These are phyloP conservation scores for Calonectria henricotiae DNA, from an alignment of 2,329 filamentous ascomycete species.

Conservation along the genomic window DNA sequence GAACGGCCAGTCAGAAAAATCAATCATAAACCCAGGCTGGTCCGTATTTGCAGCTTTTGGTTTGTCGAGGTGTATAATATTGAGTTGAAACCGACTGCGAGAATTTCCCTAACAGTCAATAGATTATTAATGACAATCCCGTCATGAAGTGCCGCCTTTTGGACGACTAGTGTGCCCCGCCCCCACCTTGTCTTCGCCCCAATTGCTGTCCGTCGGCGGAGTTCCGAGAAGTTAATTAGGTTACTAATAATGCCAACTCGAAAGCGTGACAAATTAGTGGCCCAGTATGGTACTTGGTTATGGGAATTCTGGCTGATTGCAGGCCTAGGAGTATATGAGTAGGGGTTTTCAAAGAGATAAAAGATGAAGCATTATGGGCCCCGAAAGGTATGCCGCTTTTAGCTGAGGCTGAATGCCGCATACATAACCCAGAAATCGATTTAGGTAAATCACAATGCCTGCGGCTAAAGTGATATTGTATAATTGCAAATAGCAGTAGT, in stretches of 20 bases:
- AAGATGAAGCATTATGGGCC: no score
- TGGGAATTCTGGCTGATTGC: no score
- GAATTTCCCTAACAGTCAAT: background rate
- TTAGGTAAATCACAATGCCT: no score
- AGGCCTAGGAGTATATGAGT: no score
- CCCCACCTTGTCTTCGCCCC: conserved; percentile 21
- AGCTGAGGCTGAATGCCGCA: no score
- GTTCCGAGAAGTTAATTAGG: background rate
- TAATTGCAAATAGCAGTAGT: no score
- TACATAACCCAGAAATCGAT: no score
- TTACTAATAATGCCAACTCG: background rate
- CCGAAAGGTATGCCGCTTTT: no score
- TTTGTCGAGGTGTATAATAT: background rate
- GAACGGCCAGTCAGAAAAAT: background rate
- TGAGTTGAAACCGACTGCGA: background rate
- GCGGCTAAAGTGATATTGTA: no score
- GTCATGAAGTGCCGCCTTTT: conserved; percentile 17
- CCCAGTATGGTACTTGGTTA: no score
- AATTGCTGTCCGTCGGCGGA: background rate
- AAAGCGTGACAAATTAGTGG: background rate
- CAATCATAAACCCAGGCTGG: no score
- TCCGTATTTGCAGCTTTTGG: background rate
- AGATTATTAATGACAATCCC: background rate
- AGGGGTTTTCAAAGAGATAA: no score
- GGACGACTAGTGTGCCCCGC: conserved; percentile 26